Conservation (phyloP, 75 land plant genomes). For the Pinus tabuliformis region DNA sequence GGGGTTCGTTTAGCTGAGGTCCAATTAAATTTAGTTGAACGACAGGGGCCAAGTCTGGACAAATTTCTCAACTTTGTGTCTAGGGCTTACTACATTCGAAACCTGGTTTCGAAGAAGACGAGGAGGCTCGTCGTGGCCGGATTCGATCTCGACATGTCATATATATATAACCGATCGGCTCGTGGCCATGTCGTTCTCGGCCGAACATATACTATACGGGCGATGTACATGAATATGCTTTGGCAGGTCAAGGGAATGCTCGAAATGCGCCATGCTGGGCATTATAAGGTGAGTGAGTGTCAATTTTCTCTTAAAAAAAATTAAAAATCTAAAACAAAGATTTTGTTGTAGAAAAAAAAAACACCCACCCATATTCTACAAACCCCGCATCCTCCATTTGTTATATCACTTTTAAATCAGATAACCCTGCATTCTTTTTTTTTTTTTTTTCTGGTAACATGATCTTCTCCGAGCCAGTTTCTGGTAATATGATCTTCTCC, state of each 20-base stretch:
- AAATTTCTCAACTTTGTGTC: slow-evolving; percentile 25
- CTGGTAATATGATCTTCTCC: too few relatives aligned
- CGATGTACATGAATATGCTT: slow-evolving; percentile 64
- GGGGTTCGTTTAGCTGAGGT: neutral
- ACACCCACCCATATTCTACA: too few relatives aligned
- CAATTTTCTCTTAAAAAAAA: too few relatives aligned
- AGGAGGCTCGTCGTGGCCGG: slow-evolving; percentile 59
- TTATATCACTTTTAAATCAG: too few relatives aligned
- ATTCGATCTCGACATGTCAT: slow-evolving; percentile 73
- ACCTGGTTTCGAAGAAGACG: slow-evolving; percentile 62
- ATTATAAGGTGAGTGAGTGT: slow-evolving; percentile 46
- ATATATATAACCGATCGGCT: slow-evolving; percentile 59
- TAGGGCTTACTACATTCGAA: slow-evolving; percentile 33
- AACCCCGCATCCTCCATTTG: too few relatives aligned
- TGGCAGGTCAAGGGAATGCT: slow-evolving; percentile 73
- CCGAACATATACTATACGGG: slow-evolving; percentile 59
- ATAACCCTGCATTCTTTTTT: too few relatives aligned
- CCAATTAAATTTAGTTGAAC: neutral
- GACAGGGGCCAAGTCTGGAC: slow-evolving; percentile 30
- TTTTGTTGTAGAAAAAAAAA: too few relatives aligned
- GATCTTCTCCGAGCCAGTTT: too few relatives aligned
- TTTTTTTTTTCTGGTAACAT: too few relatives aligned
- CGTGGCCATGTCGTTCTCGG: slow-evolving; percentile 77
- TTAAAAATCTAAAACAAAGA: too few relatives aligned
- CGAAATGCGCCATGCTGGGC: slow-evolving; percentile 46